Base-by-base conservation (phyloP, 1,284 basidiomycete genomes). In the Cerioporus squamosus region DNA sequence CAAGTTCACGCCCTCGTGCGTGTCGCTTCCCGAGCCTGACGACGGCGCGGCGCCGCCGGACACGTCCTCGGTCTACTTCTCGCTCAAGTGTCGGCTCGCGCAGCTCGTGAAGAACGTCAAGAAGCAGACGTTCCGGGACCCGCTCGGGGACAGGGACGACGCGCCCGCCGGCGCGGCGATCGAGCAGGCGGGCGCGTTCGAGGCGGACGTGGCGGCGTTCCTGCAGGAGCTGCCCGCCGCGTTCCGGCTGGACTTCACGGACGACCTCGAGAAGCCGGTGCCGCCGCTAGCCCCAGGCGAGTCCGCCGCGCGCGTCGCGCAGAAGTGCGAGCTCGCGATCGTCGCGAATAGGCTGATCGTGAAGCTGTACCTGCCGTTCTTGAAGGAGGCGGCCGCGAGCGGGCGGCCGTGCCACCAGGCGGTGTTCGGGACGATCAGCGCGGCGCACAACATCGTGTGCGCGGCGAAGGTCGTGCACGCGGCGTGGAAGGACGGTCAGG, bases 351-450 rank as follows among this genome's bases (percentile, higher is more conserved):
- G 83, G 43, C 68, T 89, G 49, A 76, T 88, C 55, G 74, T 91
- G 63, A 85, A 83, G 70, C 75, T 84, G 9, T 90, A 87, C 68
- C 68, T 85, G n/a, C 88, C 89, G 0, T 88, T 90, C 71, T 69
- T 89, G 54, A 81, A 74, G 72, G 65, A 72, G 64, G 54, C 62
- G 68, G 59, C 67, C 23, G 54, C 65, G 33, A 53, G 62, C 44
- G 51, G 68, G 57, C 57, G 71, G 66, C 64, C 75, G 17, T 69
- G 70, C 14, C 76, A 81, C 59, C 81, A 82, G 57, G 85, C 86
- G 1, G 78, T 79, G 8, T 75, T 84, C 20, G 82, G 83, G 5
- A 79, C 81, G 31, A 75, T 88, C 48, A 81, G 81, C 55, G 87
- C 88, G 3, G 85, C 86, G 14, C 86, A 88, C 66, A 69, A 73